Evolutionary conservation across 1,139 yeast genomes (phyloP).

Genomic region (Casaregolazyma suthepensis): DNA sequence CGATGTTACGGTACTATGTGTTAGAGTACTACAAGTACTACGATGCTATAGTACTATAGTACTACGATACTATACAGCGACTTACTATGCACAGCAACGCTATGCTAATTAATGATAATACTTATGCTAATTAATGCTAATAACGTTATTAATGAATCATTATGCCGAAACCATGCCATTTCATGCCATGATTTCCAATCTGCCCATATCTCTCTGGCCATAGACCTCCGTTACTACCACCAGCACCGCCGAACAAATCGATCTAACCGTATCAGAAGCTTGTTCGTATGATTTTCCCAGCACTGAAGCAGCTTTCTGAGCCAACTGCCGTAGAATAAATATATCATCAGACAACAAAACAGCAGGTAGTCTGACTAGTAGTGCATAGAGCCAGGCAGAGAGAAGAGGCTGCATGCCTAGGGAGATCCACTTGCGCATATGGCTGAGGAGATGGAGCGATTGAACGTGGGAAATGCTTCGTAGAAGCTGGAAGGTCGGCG

Average conservation of each 20-base stretch:
- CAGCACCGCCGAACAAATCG: constrained; percentile 26
- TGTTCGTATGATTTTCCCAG: background rate
- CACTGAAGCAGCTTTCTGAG: constrained; percentile 28
- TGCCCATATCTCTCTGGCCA: constrained; percentile 33
- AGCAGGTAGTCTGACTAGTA: constrained; percentile 36
- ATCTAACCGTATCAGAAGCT: background rate
- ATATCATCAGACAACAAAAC: constrained; percentile 35
- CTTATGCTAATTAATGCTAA: no score
- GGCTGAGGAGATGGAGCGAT: constrained; percentile 21
- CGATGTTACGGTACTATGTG: no score
- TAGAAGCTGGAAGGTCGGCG: background rate
- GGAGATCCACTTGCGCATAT: constrained; percentile 27
- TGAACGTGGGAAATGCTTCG: constrained; percentile 8
- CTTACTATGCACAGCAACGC: no score
- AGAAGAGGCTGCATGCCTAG: constrained; percentile 16
- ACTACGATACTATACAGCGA: no score
- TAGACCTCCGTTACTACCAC: constrained; percentile 30
- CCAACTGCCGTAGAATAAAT: constrained; percentile 36
- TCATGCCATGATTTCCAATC: background rate
- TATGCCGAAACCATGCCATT: no score
- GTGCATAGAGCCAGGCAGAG: constrained; percentile 36
- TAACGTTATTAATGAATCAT: no score
- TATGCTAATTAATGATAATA: no score
- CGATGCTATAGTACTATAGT: no score
- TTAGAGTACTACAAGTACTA: no score